phyloP scores from a whole-genome alignment of 2,329 filamentous ascomycete species.

The Ceratocystis alfenasii region DNA sequence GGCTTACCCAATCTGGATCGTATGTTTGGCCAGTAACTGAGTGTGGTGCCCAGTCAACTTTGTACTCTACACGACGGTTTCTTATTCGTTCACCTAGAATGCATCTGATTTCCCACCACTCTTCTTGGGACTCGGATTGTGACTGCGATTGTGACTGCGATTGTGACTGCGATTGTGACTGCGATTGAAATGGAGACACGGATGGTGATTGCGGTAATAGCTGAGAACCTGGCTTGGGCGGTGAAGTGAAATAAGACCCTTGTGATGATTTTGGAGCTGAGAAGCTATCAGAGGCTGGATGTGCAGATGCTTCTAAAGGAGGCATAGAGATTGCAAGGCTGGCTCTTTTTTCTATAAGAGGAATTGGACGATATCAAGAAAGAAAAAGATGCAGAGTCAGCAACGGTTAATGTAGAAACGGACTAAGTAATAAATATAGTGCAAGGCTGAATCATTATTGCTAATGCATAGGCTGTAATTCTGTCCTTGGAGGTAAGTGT shows the following conservation, averaged over 20 bases:
- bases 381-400: neutral
- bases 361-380: neutral
- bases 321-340: constrained; percentile 1
- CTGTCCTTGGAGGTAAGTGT: neutral
- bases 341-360: neutral
- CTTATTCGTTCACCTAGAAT: constrained; percentile 16
- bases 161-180: neutral
- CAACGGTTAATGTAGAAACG: neutral
- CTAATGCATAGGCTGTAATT: neutral
- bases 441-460: neutral
- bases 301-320: neutral
- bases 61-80: constrained; percentile 16
- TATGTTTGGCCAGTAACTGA: constrained; percentile 18
- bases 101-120: constrained; percentile 21
- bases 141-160: neutral
- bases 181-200: neutral
- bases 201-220: neutral
- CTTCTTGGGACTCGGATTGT: constrained; percentile 9
- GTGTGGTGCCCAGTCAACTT: constrained; percentile 21
- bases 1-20: constrained; percentile 20
- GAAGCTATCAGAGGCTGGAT: constrained; percentile 1
- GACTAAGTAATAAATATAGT: neutral
- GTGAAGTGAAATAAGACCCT: neutral
- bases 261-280: neutral
- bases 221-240: neutral